Conservation (phyloP, 139 green algal species). For the Closterium sp. region DNA sequence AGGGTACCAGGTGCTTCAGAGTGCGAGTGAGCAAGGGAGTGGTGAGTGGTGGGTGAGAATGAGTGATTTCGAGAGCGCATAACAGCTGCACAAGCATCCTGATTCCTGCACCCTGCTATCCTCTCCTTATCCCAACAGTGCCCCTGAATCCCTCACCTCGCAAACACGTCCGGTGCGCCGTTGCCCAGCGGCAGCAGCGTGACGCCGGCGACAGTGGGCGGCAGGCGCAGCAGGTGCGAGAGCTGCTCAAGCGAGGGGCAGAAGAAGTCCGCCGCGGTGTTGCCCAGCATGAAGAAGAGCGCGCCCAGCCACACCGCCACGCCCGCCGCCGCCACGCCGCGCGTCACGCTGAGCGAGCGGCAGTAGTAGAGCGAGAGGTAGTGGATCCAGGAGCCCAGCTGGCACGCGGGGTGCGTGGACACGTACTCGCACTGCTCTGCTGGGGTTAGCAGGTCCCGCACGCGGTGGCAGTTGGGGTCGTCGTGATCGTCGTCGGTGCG, state of each 20-base stretch:
- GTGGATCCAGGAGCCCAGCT: slow-evolving; percentile 38
- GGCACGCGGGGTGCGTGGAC: slow-evolving; percentile 2
- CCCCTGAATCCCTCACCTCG: too few species aligned
- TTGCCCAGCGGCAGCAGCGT: slow-evolving; percentile 62
- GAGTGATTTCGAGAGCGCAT: too few species aligned
- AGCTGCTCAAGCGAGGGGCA: slow-evolving; percentile 48
- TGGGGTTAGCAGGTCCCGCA: background rate
- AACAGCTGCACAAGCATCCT: too few species aligned
- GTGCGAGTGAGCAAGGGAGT: too few species aligned
- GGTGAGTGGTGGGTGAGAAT: too few species aligned
- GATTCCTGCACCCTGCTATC: too few species aligned
- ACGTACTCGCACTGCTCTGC: slow-evolving; percentile 38
- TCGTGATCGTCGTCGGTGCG: background rate
- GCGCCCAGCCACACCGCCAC: slow-evolving; percentile 41
- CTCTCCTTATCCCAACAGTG: too few species aligned
- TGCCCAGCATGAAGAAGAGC: slow-evolving; percentile 57
- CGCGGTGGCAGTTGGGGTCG: background rate
- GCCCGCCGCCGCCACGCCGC: background rate
- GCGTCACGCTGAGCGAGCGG: background rate
- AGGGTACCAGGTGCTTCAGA: background rate
- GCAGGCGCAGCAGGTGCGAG: slow-evolving; percentile 43
- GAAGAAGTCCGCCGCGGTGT: slow-evolving; percentile 59
- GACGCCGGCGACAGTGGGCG: slow-evolving; percentile 54
- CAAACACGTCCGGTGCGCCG: slow-evolving; percentile 62
- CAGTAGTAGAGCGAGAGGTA: slow-evolving; percentile 52